A percentile compares a stretch with the other conserved stretches of the same genome.
Conservation (phyloP, 2,329 filamentous ascomycete genomes). For the Iodosphaeria phyllophila region DNA sequence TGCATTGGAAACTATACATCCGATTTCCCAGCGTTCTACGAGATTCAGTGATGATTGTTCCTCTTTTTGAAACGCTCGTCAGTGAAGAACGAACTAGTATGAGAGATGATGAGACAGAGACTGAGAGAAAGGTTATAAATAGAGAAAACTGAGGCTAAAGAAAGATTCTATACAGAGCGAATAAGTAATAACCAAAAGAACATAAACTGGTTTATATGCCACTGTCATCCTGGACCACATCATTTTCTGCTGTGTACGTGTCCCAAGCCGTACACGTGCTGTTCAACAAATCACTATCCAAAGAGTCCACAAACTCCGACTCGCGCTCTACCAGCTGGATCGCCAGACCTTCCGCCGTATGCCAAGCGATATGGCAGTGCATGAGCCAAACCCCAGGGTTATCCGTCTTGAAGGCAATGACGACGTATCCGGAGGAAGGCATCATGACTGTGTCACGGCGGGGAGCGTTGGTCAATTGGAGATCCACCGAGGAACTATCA, state of each 20-base stretch:
- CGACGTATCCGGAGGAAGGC: slow-evolving; percentile 24
- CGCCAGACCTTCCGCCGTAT: slow-evolving; percentile 28
- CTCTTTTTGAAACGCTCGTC: no score
- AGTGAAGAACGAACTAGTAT: no score
- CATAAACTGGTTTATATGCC: slow-evolving; percentile 14
- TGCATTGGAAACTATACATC: no score
- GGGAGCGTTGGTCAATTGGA: slow-evolving; percentile 23
- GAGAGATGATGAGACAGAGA: no score
- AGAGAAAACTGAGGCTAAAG: no score
- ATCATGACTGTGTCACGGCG: slow-evolving; percentile 29
- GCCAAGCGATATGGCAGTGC: slow-evolving; percentile 25
- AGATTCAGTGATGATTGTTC: no score
- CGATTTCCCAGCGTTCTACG: no score
- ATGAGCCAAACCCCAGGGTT: slow-evolving; percentile 32
- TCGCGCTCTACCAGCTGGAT: slow-evolving; percentile 28
- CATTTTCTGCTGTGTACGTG: slow-evolving; percentile 7
- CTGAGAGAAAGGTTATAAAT: no score
- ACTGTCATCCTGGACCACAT: slow-evolving; percentile 10
- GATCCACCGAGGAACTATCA: slow-evolving; percentile 9
- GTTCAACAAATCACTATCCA: slow-evolving; percentile 8
- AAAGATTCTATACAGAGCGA: no score
- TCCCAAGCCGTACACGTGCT: slow-evolving; percentile 10
- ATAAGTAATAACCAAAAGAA: no score
- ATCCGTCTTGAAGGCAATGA: slow-evolving; percentile 29
- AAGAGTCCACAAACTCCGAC: slow-evolving; percentile 10